Evolutionary conservation across 2,329 filamentous ascomycete species (phyloP).

Genomic region (Diaporthe destruens): DNA sequence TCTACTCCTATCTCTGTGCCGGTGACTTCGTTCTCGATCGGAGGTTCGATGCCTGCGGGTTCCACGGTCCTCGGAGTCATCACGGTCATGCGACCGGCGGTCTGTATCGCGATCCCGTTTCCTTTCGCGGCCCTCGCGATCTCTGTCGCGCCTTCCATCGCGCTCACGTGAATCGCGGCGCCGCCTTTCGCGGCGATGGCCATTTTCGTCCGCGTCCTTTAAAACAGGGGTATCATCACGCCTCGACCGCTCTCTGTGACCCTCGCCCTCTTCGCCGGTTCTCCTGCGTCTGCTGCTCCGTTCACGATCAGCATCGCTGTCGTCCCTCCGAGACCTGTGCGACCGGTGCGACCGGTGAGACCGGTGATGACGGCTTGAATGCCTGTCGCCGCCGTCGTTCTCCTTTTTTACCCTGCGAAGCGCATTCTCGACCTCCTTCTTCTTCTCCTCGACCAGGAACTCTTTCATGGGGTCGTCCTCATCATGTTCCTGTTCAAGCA

Average conservation of each 20-base stretch:
- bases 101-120: constrained; percentile 49
- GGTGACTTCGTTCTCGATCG: constrained; percentile 46
- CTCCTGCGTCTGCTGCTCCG: constrained; percentile 45
- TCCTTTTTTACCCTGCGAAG: constrained; percentile 67
- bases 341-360: constrained; percentile 62
- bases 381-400: constrained; percentile 61
- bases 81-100: constrained; percentile 47
- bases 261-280: constrained; percentile 40
- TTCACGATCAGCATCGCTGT: constrained; percentile 43
- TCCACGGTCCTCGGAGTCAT: constrained; percentile 47
- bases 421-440: constrained; percentile 84
- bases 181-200: constrained; percentile 39
- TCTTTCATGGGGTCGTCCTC: constrained; percentile 98
- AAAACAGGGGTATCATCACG: constrained; percentile 53
- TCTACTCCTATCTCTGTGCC: constrained; percentile 56
- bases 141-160: constrained; percentile 47
- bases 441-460: constrained; percentile 90
- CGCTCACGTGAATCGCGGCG: constrained; percentile 48
- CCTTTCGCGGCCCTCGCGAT: constrained; percentile 44
- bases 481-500: constrained; percentile 83
- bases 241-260: constrained; percentile 50
- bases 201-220: constrained; percentile 43
- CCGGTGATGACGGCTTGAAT: constrained; percentile 54
- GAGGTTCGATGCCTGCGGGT: constrained; percentile 41
- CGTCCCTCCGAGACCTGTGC: constrained; percentile 55